Base-by-base conservation (phyloP, 2,329 filamentous ascomycete species). In the Penicillium sp. region DNA sequence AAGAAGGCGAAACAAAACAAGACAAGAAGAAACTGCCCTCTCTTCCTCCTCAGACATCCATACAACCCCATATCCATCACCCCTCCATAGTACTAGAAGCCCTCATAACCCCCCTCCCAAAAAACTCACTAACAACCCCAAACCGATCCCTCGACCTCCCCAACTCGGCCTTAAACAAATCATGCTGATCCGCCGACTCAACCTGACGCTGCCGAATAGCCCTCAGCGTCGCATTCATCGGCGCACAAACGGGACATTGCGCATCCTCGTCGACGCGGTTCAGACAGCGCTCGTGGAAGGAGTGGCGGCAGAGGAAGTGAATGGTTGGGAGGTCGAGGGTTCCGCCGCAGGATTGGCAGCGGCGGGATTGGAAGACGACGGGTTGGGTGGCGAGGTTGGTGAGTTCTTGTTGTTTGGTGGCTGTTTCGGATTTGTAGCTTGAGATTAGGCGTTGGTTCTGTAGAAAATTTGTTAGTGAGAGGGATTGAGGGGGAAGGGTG, bases 271-370 rank as follows among this genome's bases (percentile, higher is more conserved):
- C 88, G 12, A 82, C 82, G 5, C 83, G 82, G 73, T 91, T 91
- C 45, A 99, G 81, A 77, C 94, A 99, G 50, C 91, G 85, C 79
- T 96, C 92, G 75, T 99, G 95, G 83, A 97, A 99, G 63, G 90
- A 93, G 76, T 99, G 95, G 76, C 96, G 97, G 82, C 95, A 99
- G 65, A 99, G 79, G 76, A 99, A 99, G 75, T 99, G 95, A 53
- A 99, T 93, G 0, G 89, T 91, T 0, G 95, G 95, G 13, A 98
- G 82, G 67, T 97, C 93, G 19, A 98, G 84, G 28, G 87, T 84
- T 40, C 88, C 86, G 17, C 88, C 88, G 75, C 95, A 99, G 56
- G 91, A 89, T 30, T 90, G 89, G 76, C 95, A 99, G 56, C 95
- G 87, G 37, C 93, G 93, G 0, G 93, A 89, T 75, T 96, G 92